Percentiles rank a stretch among this genome's conserved stretches.
phyloP scores from a whole-genome alignment of 1,284 basidiomycete species.

The Cryptococcus depauperatus region DNA sequence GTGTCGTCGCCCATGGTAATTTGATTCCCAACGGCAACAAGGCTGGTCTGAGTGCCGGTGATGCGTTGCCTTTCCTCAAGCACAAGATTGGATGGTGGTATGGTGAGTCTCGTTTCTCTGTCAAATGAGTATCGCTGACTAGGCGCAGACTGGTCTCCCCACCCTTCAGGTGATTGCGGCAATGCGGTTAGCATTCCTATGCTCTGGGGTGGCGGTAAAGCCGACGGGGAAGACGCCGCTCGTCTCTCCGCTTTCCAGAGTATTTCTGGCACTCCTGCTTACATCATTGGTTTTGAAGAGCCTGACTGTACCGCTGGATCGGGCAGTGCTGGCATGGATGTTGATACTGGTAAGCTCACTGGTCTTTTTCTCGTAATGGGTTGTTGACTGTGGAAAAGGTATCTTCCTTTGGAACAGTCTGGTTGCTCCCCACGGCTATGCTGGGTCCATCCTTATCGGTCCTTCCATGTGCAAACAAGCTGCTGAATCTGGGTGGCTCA shows the following conservation, averaged over 20 bases:
- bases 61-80: slow-evolving; percentile 21
- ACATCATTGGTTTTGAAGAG: slow-evolving; percentile 44
- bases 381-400: too few species aligned
- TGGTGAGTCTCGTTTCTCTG: slow-evolving; percentile 12
- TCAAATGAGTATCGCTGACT: not conserved
- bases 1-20: slow-evolving; percentile 2
- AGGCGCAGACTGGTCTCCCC: slow-evolving; percentile 24
- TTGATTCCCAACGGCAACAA: slow-evolving; percentile 36
- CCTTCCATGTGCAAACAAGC: slow-evolving; percentile 44
- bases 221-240: slow-evolving; percentile 22
- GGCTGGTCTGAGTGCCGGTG: slow-evolving; percentile 34
- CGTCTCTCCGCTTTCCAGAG: slow-evolving; percentile 34
- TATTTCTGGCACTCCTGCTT: slow-evolving; percentile 29
- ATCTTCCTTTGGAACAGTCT: slow-evolving; percentile 36
- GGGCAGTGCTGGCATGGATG: slow-evolving; percentile 26
- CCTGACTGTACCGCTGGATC: slow-evolving; percentile 38
- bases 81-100: slow-evolving; percentile 41
- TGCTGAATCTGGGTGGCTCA: slow-evolving; percentile 30
- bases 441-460: slow-evolving; percentile 33
- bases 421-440: slow-evolving; percentile 30
- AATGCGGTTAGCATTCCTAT: slow-evolving; percentile 30
- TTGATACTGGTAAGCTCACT: slow-evolving; percentile 22
- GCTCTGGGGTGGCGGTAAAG: slow-evolving; percentile 43
- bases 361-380: too few species aligned
- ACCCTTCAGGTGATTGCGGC: slow-evolving; percentile 18